Conservation (phyloP, 192 early-diverging fungal species). For the Kappamyces sp. region DNA sequence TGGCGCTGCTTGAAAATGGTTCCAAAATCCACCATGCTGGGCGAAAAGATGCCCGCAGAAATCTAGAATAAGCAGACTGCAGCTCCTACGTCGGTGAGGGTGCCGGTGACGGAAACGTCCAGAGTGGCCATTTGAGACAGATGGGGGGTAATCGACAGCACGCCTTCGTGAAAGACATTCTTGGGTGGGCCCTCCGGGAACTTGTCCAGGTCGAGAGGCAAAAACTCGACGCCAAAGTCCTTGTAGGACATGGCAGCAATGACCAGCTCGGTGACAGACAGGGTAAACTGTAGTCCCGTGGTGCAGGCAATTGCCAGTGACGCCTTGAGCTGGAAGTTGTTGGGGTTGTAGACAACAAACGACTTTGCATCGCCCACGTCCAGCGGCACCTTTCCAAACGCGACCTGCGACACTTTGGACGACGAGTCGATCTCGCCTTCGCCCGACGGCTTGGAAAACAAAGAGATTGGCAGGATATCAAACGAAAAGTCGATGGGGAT, state of each 20-base stretch:
- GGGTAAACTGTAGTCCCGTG: constrained; percentile 15
- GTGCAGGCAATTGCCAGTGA: neutral
- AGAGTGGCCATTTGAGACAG: constrained; percentile 19
- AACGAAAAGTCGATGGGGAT: neutral
- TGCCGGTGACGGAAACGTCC: constrained; percentile 23
- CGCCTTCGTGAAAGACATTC: constrained; percentile 23
- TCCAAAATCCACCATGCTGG: constrained; percentile 34
- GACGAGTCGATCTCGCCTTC: neutral
- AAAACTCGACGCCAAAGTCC: constrained; percentile 31
- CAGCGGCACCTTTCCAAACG: constrained; percentile 42
- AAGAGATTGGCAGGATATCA: neutral
- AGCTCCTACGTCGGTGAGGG: constrained; percentile 36
- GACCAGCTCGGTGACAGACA: constrained; percentile 10
- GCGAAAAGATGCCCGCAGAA: neutral
- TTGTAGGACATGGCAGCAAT: constrained; percentile 22
- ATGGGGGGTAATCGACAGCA: constrained; percentile 19
- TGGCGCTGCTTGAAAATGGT: constrained; percentile 21
- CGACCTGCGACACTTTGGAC: constrained; percentile 11
- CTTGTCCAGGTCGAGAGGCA: constrained; percentile 18
- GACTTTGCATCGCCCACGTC: constrained; percentile 24
- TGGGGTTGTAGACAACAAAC: constrained; percentile 38
- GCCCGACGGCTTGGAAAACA: neutral
- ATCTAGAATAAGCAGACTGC: neutral
- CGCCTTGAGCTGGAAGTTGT: constrained; percentile 26
- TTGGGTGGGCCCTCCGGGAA: constrained; percentile 19